phyloP scores from a whole-genome alignment of 75 land plant genomes.

The Chamaecyparis obtusa region DNA sequence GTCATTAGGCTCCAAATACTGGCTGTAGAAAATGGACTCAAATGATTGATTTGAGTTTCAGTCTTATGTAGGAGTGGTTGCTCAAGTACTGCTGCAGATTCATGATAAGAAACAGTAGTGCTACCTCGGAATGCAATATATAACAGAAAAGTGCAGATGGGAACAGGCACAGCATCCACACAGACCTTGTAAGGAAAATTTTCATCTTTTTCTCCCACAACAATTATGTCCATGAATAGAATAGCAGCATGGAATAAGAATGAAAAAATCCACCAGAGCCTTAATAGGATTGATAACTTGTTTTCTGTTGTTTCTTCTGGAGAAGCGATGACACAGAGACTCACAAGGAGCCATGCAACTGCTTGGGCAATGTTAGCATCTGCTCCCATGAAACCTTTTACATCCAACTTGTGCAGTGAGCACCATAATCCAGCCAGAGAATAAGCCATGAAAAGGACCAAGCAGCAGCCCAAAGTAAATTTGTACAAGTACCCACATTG shows the following conservation, averaged over 20 bases:
- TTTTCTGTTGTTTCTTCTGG: background rate
- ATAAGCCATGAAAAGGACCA: constrained; percentile 7
- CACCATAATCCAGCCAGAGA: background rate
- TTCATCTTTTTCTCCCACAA: background rate
- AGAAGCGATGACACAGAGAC: background rate
- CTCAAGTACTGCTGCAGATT: background rate
- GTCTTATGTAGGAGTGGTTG: background rate
- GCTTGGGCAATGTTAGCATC: background rate
- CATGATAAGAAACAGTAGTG: background rate
- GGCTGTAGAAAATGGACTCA: constrained; percentile 24
- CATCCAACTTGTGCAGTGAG: background rate
- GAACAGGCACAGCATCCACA: background rate
- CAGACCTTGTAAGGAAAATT: background rate
- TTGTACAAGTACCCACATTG: background rate
- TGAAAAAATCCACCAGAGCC: constrained; percentile 3
- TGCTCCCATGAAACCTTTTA: background rate
- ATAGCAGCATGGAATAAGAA: background rate
- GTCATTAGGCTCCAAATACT: constrained; percentile 33
- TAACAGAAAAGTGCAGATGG: background rate
- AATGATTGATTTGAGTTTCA: background rate
- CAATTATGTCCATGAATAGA: background rate
- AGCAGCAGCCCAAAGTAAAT: constrained; percentile 7
- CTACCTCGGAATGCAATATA: background rate
- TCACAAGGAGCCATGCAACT: constrained; percentile 5
- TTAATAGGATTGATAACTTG: background rate